Evolutionary conservation across 2,329 filamentous ascomycete genomes (phyloP), one percentile per base, ranked within the genome.

Genomic region (Ascochyta viciae-villosae): DNA sequence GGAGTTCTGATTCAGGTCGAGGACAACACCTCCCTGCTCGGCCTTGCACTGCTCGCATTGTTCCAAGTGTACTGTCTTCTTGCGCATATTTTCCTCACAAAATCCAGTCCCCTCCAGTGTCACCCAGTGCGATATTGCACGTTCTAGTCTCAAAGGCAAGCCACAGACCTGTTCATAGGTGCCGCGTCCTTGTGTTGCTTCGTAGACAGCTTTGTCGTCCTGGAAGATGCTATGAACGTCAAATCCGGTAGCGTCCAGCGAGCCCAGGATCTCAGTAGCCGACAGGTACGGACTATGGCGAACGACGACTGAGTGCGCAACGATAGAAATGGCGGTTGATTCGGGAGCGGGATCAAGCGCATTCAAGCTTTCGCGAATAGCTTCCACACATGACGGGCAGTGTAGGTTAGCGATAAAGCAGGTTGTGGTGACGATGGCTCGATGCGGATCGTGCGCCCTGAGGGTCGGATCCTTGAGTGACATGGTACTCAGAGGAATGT

Each of bases 361-460:
- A 33, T 65, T 79, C 55, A 92, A 76, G 56, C 83, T 81, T 50
- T 82, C 78, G 67, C 86, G 81, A 68, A 92, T 91, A 63, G 83
- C 81, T 33, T 84, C 83, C 45, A 91, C 85, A 73, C 89, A 92
- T 57, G 88, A 89, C 13, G 89, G 87, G 77, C 89, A 92, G 76
- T 92, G 89, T n/a, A 92, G 81, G 73, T 92, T 92, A 59, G 83
- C 85, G 64, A 92, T 79, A 58, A 91, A 81, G 68, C 89, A 86
- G 31, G 85, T 87, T 2, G 85, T 88, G 16, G 65, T 72, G 29
- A 67, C 60, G 51, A 58, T 57, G 37, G 59, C 63, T 50, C 41
- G 59, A 40, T 51, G 57, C 24, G 57, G 52, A 31, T 57, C 45
- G 50, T 37, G 63, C 54, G 58, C 46, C 54, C 38, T 63, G 56